Base-by-base conservation (phyloP, 1,284 basidiomycete genomes). In the Tilletia caries region DNA sequence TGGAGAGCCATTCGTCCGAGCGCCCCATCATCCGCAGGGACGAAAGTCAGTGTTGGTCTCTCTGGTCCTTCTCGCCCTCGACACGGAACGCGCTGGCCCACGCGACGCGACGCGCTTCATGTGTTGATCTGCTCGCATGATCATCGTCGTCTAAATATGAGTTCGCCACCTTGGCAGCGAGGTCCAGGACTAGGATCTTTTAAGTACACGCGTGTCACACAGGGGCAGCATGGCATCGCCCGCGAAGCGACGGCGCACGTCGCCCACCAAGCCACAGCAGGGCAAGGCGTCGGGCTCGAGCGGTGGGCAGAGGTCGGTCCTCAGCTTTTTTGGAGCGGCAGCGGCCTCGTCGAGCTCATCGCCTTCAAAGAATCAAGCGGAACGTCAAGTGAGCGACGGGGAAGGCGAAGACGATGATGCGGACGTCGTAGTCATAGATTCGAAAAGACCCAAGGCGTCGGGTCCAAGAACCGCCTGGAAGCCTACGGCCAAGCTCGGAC, bases 11-110 rank as follows among this genome's bases (percentile, higher is more conserved):
- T n/a, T n/a, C n/a, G n/a, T n/a, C n/a, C n/a, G n/a, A n/a, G n/a
- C n/a, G n/a, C n/a, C n/a, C n/a, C n/a, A n/a, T n/a, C n/a, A n/a
- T n/a, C n/a, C 15, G 37, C 37, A 10, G 37, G 1, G 2, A 41
- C 48, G 20, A 50, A 27, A n/a, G n/a, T n/a, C n/a, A 54, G 52
- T 54, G 52, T 54, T 54, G 52, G 23, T 54, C 52, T 54, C 29
- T 15, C 25, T 50, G 20, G 46, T 25, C 13, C 52, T 27, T 50
- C 48, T 50, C 48, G n/a, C 6, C 13, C 25, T 50, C 48, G 48
- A 20, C 48, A 27, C 48, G 48, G 20, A n/a, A 20, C 48, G 37
- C 37, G 37, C 37, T 41, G 1, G 37, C 15, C 52, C 52, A 54
- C 52, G 52, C 52, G 52, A 27, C 52, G 52, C 52, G 52, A 54